Evolutionary conservation across 495 filamentous ascomycete genomes (phyloP).

Genomic region (Xylaria curta): DNA sequence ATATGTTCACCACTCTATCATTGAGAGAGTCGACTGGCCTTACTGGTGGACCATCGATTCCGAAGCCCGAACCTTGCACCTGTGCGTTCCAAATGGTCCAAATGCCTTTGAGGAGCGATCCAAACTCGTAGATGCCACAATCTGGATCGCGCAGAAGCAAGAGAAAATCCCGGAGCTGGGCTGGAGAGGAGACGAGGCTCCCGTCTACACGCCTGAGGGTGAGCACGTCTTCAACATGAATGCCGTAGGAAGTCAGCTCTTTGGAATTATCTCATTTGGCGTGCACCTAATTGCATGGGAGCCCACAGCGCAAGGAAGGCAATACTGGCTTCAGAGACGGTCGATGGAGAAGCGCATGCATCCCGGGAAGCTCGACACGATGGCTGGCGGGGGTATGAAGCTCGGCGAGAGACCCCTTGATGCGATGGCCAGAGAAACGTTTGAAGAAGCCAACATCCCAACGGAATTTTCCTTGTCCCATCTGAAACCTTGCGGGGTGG

Average conservation of each 20-base stretch:
- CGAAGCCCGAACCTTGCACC: not conserved
- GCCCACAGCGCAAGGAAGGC: not conserved
- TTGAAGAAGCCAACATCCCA: not conserved
- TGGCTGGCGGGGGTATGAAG: not conserved
- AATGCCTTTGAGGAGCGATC: not conserved
- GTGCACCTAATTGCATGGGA: conserved; percentile 1
- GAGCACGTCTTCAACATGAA: conserved; percentile 1
- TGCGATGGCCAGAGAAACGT: conserved; percentile 1
- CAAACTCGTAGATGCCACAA: not conserved
- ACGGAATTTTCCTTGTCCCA: conserved; percentile 4
- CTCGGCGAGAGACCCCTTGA: not conserved
- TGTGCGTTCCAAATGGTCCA: not conserved
- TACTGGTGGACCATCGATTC: not conserved
- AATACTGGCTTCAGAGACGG: conserved; percentile 3
- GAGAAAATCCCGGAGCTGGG: not conserved
- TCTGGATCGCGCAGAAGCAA: not conserved
- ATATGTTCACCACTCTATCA: not conserved
- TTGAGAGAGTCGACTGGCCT: conserved; percentile 1
- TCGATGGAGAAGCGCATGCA: not conserved
- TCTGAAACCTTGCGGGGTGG: conserved; percentile 1
- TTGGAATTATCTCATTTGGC: conserved; percentile 1
- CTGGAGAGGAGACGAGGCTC: not conserved
- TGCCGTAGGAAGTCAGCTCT: not conserved
- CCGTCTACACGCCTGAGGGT: not conserved
- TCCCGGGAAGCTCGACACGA: conserved; percentile 2